phyloP scores from a whole-genome alignment of 257 asterid genomes.

The Cinchona pubescens region DNA sequence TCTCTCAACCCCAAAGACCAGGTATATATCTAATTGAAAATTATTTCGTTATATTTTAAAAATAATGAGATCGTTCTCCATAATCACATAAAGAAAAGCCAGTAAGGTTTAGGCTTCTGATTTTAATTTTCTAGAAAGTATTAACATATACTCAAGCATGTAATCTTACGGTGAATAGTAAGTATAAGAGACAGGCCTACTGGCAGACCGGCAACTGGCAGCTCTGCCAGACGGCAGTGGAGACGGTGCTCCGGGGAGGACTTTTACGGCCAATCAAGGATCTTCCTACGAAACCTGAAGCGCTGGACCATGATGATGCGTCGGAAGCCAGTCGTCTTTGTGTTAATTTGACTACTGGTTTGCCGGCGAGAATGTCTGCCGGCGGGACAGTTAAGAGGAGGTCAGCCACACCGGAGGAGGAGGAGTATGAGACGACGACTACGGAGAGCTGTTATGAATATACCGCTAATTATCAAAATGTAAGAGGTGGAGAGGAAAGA shows the following conservation, averaged over 20 bases:
- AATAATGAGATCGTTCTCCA: no score
- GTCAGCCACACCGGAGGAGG: conserved; percentile 52
- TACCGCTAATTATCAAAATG: conserved; percentile 23
- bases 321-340: conserved; percentile 21
- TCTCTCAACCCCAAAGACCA: conserved; percentile 64
- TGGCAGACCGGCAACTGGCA: conserved; percentile 82
- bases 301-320: conserved; percentile 19
- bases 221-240: conserved; percentile 74
- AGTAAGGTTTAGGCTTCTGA: no score
- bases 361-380: conserved; percentile 22
- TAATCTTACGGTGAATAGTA: conserved; percentile 69
- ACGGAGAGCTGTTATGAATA: conserved; percentile 47
- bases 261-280: conserved; percentile 31
- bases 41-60: no score
- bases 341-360: conserved; percentile 20
- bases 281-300: conserved; percentile 11
- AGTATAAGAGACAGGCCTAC: conserved; percentile 71
- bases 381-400: conserved; percentile 31
- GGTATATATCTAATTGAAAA: conserved; percentile 32
- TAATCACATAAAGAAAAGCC: no score
- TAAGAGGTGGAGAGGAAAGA: conserved; percentile 24
- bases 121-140: no score
- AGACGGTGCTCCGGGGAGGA: conserved; percentile 81
- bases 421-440: conserved; percentile 71
- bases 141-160: no score